Base-by-base conservation (phyloP, 1,284 basidiomycete species). In the Bondarzewia mesenterica region DNA sequence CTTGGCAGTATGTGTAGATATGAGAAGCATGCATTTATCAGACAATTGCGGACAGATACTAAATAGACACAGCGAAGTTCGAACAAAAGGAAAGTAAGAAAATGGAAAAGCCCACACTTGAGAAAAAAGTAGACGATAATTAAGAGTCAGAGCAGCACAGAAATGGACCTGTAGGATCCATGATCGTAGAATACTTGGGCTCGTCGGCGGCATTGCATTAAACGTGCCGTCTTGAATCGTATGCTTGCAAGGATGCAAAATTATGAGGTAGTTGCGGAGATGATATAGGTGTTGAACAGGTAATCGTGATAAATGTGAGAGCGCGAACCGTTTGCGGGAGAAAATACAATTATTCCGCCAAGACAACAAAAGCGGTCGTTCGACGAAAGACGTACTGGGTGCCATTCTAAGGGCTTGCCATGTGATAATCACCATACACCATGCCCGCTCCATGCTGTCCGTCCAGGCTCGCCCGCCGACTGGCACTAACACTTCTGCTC, bases 361-460 rank as follows among this genome's bases (percentile, higher is more conserved):
- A 18, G n/a, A 10, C 29, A 32, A 32, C 29, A 10, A n/a, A 32
- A 32, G 38, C 38, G 21, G 38, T 40, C 16, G 38, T 40, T 22
- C 38, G 18, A 22, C 38, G 38, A 16, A 40, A 22, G 38, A 40
- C 21, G 21, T 21, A 22, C 38, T 18, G 29, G 3, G 7, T 14
- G 7, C 5, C 12, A 21, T 16, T 27, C 46, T 41, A 41, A 6
- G 46, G 46, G 46, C 46, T 47, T 10, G 25, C 36, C 46, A 41
- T 40, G 27, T 42, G 15, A 29, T 29, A 15, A 18, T 42, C 46
- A 18, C 27, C 26, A 26, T 42, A 32, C 29, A n/a, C 27, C 15
- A n/a, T n/a, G n/a, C n/a, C n/a, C n/a, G n/a, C n/a, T n/a, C n/a
- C n/a, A n/a, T n/a, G n/a, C 29, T n/a, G 29, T 7, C 29, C 29